phyloP scores from a whole-genome alignment of 192 early-diverging fungal genomes.

The Rhizophlyctis rosea region DNA sequence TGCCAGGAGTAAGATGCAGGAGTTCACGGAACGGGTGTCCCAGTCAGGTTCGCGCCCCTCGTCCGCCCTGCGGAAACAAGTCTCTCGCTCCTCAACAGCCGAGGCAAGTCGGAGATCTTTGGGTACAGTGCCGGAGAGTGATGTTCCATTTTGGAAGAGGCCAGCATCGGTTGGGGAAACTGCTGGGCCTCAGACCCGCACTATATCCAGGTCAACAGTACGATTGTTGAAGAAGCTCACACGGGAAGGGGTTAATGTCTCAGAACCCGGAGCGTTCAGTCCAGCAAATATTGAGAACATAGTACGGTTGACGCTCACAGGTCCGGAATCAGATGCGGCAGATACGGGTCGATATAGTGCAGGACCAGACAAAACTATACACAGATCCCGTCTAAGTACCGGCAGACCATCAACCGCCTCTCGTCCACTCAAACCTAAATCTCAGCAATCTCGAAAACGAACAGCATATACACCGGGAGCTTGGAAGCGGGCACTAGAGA shows the following conservation, averaged over 20 bases:
- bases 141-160: no score
- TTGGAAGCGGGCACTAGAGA: conserved; percentile 5
- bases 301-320: conserved; percentile 29
- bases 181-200: conserved; percentile 6
- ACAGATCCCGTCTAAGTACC: background rate
- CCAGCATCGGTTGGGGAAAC: no score
- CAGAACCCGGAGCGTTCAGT: background rate
- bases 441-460: background rate
- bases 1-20: background rate
- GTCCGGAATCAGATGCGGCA: conserved; percentile 6
- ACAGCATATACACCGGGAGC: conserved; percentile 7
- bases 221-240: conserved; percentile 38
- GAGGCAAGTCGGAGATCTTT: background rate
- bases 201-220: conserved; percentile 33
- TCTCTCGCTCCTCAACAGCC: background rate
- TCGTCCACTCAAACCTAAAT: no score
- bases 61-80: background rate
- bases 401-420: background rate
- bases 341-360: background rate
- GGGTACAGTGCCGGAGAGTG: no score
- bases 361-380: background rate
- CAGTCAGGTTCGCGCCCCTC: conserved; percentile 1
- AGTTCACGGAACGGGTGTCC: no score
- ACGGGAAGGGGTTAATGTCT: conserved; percentile 14
- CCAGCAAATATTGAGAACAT: conserved; percentile 17